phyloP scores from a whole-genome alignment of 192 early-diverging fungal genomes.

The Coemansia aciculifera region DNA sequence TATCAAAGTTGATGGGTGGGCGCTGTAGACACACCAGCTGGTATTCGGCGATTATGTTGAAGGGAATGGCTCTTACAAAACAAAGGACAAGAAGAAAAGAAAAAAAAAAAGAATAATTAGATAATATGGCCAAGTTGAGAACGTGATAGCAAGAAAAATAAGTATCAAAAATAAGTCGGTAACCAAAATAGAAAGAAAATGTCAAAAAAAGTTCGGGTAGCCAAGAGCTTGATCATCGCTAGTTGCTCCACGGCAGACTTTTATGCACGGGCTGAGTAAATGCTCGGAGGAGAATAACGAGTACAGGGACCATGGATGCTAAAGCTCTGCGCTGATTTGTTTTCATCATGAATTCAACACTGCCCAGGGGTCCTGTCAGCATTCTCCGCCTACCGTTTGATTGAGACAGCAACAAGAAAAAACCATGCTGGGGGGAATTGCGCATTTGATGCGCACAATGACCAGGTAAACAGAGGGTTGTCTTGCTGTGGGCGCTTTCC shows the following conservation, averaged over 20 bases:
- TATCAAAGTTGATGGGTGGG: not conserved
- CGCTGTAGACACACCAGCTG: not conserved
- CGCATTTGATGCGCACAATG: slow-evolving; percentile 10
- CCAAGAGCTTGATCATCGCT: not conserved
- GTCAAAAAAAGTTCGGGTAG: not conserved
- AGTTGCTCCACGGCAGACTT: not conserved
- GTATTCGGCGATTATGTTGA: not conserved
- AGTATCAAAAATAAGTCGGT: not conserved
- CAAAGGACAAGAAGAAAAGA: not conserved
- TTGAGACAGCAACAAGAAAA: slow-evolving; percentile 1
- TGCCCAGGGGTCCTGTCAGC: slow-evolving; percentile 7
- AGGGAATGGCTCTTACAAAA: not conserved
- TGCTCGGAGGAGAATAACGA: not conserved
- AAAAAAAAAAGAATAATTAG: not conserved
- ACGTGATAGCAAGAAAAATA: not conserved
- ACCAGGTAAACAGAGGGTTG: slow-evolving; percentile 1
- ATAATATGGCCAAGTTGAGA: not conserved
- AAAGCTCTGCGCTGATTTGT: slow-evolving; percentile 5
- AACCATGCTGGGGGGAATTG: not conserved
- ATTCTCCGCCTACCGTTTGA: slow-evolving; percentile 1
- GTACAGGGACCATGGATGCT: slow-evolving; percentile 2
- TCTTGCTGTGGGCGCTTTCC: slow-evolving; percentile 3
- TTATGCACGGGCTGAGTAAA: not conserved
- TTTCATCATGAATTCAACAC: not conserved
- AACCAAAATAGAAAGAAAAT: not conserved